Conservation (phyloP, 768 basidiomycete genomes). For the Aureoboletus auriporus region DNA sequence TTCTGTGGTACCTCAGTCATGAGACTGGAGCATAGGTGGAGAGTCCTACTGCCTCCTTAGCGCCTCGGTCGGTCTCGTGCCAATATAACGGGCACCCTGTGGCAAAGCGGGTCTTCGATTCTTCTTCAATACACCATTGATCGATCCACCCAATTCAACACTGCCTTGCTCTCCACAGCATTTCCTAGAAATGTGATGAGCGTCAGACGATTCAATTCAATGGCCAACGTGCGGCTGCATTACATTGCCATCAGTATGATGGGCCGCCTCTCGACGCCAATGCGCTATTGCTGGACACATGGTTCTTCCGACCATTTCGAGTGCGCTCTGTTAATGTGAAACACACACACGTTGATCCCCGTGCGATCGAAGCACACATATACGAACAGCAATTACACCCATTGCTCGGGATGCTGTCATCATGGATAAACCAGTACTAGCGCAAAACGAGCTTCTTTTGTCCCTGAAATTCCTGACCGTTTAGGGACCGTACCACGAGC, state of each 20-base stretch:
- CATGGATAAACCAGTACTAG: slow-evolving; percentile 16
- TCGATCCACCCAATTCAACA: slow-evolving; percentile 10
- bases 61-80: not conserved
- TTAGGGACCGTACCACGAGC: too few species aligned
- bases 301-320: slow-evolving; percentile 12
- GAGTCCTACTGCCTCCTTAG: not conserved
- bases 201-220: slow-evolving; percentile 5
- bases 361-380: slow-evolving; percentile 19
- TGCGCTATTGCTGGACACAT: slow-evolving; percentile 7
- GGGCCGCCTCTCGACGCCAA: slow-evolving; percentile 11
- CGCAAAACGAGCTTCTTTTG: slow-evolving; percentile 4
- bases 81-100: not conserved
- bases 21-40: not conserved
- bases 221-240: slow-evolving; percentile 1
- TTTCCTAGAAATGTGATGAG: slow-evolving; percentile 1
- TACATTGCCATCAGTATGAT: slow-evolving; percentile 7
- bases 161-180: slow-evolving; percentile 9
- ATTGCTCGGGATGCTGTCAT: slow-evolving; percentile 29
- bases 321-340: slow-evolving; percentile 17
- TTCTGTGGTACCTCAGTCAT: not conserved
- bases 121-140: slow-evolving; percentile 1
- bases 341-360: slow-evolving; percentile 22
- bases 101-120: not conserved
- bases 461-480: slow-evolving; percentile 21
- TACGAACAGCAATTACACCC: slow-evolving; percentile 7